Evolutionary conservation across 2,329 filamentous ascomycete species (phyloP).

Genomic region (Clonostachys rhizophaga): DNA sequence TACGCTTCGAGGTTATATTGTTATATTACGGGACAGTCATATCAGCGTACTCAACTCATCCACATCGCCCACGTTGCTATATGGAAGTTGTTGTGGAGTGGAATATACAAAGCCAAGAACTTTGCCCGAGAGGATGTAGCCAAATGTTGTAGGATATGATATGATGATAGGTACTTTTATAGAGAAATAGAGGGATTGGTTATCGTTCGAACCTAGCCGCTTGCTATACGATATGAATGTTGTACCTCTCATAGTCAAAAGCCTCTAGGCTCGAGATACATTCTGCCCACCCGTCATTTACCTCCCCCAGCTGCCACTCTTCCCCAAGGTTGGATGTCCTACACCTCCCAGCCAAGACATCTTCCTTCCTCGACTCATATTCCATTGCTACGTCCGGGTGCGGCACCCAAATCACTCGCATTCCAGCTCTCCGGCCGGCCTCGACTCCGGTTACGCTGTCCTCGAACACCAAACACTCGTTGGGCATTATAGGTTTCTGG

Average conservation of each 20-base stretch:
- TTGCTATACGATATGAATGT: neutral
- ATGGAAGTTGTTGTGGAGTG: no score
- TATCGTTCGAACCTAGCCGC: no score
- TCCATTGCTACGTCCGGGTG: conserved; percentile 48
- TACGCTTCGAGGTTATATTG: no score
- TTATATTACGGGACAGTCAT: neutral
- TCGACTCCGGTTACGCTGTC: conserved; percentile 70
- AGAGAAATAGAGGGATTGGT: no score
- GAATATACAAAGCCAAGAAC: no score
- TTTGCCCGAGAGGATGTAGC: no score
- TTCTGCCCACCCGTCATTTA: conserved; percentile 23
- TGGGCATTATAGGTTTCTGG: conserved; percentile 41
- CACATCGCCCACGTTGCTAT: no score
- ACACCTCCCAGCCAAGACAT: conserved; percentile 2
- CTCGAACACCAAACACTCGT: conserved; percentile 71
- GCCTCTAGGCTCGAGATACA: conserved; percentile 17
- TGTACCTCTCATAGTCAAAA: conserved; percentile 21
- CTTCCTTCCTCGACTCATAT: conserved; percentile 11
- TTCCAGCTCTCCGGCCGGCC: conserved; percentile 64
- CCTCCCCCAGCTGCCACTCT: conserved; percentile 14
- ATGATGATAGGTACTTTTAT: no score
- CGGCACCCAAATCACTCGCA: conserved; percentile 70
- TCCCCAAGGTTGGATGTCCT: conserved; percentile 6
- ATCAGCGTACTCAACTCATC: neutral
- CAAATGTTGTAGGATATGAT: no score